Conservation (phyloP, 2,329 filamentous ascomycete genomes). For the Fusarium sp. region DNA sequence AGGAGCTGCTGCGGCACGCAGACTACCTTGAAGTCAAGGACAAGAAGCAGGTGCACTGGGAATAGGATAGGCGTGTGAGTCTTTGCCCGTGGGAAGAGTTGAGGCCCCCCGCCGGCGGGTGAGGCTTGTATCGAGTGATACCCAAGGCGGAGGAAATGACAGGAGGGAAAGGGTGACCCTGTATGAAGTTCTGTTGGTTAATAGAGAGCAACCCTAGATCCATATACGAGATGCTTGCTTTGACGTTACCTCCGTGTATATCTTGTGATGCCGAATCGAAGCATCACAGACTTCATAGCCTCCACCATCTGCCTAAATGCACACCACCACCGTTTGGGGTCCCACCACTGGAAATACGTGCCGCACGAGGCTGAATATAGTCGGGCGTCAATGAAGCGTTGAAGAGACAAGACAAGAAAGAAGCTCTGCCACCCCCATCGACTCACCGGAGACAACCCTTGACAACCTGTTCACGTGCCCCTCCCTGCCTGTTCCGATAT, state of each 20-base stretch:
- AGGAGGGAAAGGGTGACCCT: not conserved
- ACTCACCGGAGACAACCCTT: constrained; percentile 16
- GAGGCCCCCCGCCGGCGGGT: not conserved
- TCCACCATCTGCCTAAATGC: constrained; percentile 39
- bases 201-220: not conserved
- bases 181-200: not conserved
- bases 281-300: constrained; percentile 27
- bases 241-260: not conserved
- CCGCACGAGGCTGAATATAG: constrained; percentile 33
- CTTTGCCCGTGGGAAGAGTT: not conserved
- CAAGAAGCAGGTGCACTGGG: constrained; percentile 41
- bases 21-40: constrained; percentile 41
- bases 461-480: not conserved
- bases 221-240: not conserved
- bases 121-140: constrained; percentile 16
- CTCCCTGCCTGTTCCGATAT: constrained; percentile 16
- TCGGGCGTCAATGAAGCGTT: not conserved
- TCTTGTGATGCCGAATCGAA: constrained; percentile 24
- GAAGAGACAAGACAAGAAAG: not conserved
- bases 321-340: constrained; percentile 17
- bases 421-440: constrained; percentile 20
- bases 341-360: constrained; percentile 26
- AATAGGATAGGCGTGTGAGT: constrained; percentile 13
- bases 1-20: constrained; percentile 35
- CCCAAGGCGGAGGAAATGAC: not conserved